Conservation (phyloP, 192 early-diverging fungal species). For the Dissophora globulifera region DNA sequence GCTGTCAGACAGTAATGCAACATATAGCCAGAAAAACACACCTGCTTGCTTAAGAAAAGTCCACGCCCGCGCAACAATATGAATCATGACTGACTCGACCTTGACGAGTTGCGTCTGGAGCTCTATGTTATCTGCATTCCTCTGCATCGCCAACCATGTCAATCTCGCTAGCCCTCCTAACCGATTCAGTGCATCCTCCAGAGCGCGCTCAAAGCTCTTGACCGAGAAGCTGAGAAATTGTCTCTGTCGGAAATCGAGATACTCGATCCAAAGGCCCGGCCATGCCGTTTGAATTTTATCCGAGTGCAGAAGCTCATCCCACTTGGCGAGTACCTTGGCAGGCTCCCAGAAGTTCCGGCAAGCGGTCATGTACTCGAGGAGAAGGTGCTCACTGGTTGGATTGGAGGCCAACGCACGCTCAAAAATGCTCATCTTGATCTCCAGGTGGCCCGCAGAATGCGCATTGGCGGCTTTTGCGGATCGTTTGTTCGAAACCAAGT, state of each 20-base stretch:
- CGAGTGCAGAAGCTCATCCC: conserved; percentile 59
- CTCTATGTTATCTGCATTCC: background rate
- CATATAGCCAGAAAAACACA: conserved; percentile 34
- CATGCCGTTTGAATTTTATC: conserved; percentile 32
- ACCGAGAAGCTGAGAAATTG: conserved; percentile 64
- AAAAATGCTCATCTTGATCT: conserved; percentile 65
- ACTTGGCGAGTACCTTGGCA: conserved; percentile 58
- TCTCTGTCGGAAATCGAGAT: conserved; percentile 65
- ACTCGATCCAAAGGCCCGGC: conserved; percentile 64
- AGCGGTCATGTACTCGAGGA: conserved; percentile 60
- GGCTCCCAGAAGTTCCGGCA: conserved; percentile 60
- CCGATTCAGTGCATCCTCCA: conserved; percentile 57
- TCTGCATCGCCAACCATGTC: conserved; percentile 8
- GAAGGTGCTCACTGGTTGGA: conserved; percentile 53
- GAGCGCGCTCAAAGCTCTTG: conserved; percentile 55
- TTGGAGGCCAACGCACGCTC: conserved; percentile 65
- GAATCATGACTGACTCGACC: conserved; percentile 63
- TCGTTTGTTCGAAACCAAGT: conserved; percentile 17
- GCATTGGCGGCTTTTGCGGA: conserved; percentile 25
- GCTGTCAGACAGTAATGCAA: no score
- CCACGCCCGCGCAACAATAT: conserved; percentile 58
- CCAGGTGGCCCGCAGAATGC: conserved; percentile 53
- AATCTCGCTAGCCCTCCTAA: conserved; percentile 31
- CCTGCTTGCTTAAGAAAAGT: conserved; percentile 66
- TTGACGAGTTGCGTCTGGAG: conserved; percentile 26